These are phyloP conservation scores for Plasmodium relictum DNA, from an alignment of 169 alveolate species.

Conservation along the genomic window DNA sequence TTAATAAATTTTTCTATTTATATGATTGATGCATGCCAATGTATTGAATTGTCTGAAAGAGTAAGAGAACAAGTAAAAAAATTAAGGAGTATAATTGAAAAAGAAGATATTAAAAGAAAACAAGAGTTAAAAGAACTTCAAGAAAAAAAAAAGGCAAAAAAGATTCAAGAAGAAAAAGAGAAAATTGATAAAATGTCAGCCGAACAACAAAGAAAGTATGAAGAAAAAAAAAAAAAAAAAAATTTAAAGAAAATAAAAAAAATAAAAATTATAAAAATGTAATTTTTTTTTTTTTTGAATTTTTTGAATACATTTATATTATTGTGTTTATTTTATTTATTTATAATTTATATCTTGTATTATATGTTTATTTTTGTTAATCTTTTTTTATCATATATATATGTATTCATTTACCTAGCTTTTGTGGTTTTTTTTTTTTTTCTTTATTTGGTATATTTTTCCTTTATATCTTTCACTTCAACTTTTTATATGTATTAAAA, in stretches of 20 bases:
- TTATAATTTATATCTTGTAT: no score
- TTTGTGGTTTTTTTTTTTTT: not conserved
- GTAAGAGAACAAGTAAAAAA: constrained; percentile 73
- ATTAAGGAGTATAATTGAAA: constrained; percentile 65
- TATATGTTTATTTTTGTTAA: no score
- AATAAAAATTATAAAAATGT: constrained; percentile 70
- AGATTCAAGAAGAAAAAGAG: constrained; percentile 70
- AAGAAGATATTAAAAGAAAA: constrained; percentile 42
- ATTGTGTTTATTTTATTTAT: not conserved
- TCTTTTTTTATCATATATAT: no score
- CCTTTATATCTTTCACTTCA: no score
- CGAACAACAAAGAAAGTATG: constrained; percentile 74
- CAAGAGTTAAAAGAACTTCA: constrained; percentile 66
- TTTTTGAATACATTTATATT: not conserved
- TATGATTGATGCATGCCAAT: constrained; percentile 74
- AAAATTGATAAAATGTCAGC: constrained; percentile 68
- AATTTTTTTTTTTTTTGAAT: constrained; percentile 5
- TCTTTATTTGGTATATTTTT: not conserved
- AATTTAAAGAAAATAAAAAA: constrained; percentile 61
- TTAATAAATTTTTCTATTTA: constrained; percentile 50
- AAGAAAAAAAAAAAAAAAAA: constrained; percentile 71
- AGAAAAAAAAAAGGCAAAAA: constrained; percentile 68
- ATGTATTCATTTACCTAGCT: not conserved
- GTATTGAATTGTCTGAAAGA: constrained; percentile 48
- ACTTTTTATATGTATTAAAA: no score